Percentiles rank a stretch among this genome's conserved stretches.
Evolutionary conservation across 805 yeast species (phyloP).

Genomic region (Yueomyces sp.): DNA sequence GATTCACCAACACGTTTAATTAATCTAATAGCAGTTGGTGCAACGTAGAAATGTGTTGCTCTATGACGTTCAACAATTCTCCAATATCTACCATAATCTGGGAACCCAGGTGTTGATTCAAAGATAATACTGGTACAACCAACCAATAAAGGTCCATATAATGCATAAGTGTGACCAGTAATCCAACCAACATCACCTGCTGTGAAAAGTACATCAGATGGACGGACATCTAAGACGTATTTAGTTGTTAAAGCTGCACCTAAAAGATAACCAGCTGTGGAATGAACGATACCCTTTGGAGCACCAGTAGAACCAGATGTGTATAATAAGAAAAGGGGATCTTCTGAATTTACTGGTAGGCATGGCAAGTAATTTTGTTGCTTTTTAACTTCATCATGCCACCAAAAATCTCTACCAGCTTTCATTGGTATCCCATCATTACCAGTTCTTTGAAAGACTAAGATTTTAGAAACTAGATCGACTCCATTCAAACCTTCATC

Average conservation of each 20-base stretch:
- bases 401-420: slow-evolving; percentile 56
- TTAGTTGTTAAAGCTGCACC: slow-evolving; percentile 64
- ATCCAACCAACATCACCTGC: slow-evolving; percentile 92
- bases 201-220: slow-evolving; percentile 63
- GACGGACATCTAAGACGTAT: slow-evolving; percentile 65
- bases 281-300: slow-evolving; percentile 77
- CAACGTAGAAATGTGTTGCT: slow-evolving; percentile 71
- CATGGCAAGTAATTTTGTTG: slow-evolving; percentile 62
- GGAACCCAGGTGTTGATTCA: slow-evolving; percentile 83
- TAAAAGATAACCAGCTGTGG: slow-evolving; percentile 67
- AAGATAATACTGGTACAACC: slow-evolving; percentile 74
- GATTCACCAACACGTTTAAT: slow-evolving; percentile 62
- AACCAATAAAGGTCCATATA: slow-evolving; percentile 64
- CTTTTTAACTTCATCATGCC: slow-evolving; percentile 58
- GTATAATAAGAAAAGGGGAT: slow-evolving; percentile 66
- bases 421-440: slow-evolving; percentile 30
- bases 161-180: slow-evolving; percentile 75
- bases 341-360: slow-evolving; percentile 64
- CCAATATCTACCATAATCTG: slow-evolving; percentile 71
- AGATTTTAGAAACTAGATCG: slow-evolving; percentile 53
- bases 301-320: slow-evolving; percentile 84
- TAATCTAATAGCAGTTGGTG: slow-evolving; percentile 72
- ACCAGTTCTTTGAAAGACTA: slow-evolving; percentile 67
- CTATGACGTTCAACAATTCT: slow-evolving; percentile 57
- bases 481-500: slow-evolving; percentile 63